Evolutionary conservation across 331 rosid species (phyloP), one percentile per base, ranked within the genome.

Genomic region (Dryas integrifolia): DNA sequence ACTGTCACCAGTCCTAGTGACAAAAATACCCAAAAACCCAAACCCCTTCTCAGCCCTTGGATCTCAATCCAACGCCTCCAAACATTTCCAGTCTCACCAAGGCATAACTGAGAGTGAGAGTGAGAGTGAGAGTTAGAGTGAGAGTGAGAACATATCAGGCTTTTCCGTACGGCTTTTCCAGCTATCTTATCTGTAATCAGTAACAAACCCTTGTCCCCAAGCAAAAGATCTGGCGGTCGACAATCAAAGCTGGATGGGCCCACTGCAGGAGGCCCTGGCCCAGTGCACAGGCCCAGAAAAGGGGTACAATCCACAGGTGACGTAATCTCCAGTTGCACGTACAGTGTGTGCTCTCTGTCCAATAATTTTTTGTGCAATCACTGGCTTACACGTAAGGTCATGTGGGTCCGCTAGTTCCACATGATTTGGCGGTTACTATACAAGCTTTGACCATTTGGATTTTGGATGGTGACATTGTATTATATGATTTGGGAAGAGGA

Each of bases 171-270:
- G 26, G 65, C 26, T 39, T 41, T 55, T 26, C 5, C 50, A 62
- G 60, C 73, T 53, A 69, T 57, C 52, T 62, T 45, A 80, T 83
- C 61, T 82, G 85, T 40, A 74, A 77, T 70, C 81, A 82, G 73
- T 38, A 60, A 80, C 52, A 72, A 48, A 66, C 9, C 35, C 40
- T 14, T 45, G 60, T 58, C 47, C 7, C 39, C 63, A 77, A 80
- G 81, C 82, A 70, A 80, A 80, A 74, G 76, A 80, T 80, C 66
- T 57, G 81, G 70, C 81, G 79, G 78, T 79, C 58, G 53, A 70
- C 63, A 57, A 60, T 77, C 73, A 63, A 75, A 68, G 62, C 60
- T 67, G 72, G 57, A 67, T 44, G 41, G 24, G 48, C 15, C 51
- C 49, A 9, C n/a, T 30, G 2, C 35, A 30, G 35, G 3, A 30